Evolutionary conservation across 1,284 basidiomycete species (phyloP), one percentile per base, ranked within the genome.

Genomic region (Entoloma clypeatum): DNA sequence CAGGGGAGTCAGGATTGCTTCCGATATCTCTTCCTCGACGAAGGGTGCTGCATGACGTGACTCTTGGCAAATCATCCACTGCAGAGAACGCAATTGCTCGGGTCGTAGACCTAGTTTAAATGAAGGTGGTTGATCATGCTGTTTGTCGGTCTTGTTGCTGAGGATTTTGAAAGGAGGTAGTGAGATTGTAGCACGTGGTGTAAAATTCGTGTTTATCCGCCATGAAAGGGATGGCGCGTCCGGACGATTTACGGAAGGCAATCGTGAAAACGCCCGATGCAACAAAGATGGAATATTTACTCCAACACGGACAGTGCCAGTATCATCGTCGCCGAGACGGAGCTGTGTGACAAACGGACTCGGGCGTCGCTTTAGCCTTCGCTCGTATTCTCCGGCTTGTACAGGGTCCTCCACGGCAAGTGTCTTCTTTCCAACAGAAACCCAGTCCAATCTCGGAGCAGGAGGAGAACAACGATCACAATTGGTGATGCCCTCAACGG

Each of bases 21-120:
- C 93, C 0, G 91, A 86, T 29, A 97, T 91, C 60, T 97, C 93
- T 60, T 97, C 93, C 57, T 97, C 93, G 18, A 91, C 61, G 61
- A 96, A 97, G 1, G 86, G 79, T 9, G 75, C 64, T 5, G 78
- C 79, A 38, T 82, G 71, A 0, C 61, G 50, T 7, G 74, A 70
- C 61, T 97, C 93, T 57, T 92, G 90, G 29, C 69, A 61, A 16
- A 95, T 65, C 94, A 97, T 97, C 93, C 93, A 97, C 39, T 79
- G 79, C 30, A 97, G 65, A 3, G 94, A 97, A 28, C 94, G 86
- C 9, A 89, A 72, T 60, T 97, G 93, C 58, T 97, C 93, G 11
- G 71, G 76, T 32, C 93, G 80, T 16, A 97, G 74, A 10, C 74
- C 63, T 11, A 81, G 65, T 54, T 74, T 76, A 71, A 97, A 97